phyloP scores from a whole-genome alignment of 2,329 filamentous ascomycete species.

The Orbilia brochopaga region DNA sequence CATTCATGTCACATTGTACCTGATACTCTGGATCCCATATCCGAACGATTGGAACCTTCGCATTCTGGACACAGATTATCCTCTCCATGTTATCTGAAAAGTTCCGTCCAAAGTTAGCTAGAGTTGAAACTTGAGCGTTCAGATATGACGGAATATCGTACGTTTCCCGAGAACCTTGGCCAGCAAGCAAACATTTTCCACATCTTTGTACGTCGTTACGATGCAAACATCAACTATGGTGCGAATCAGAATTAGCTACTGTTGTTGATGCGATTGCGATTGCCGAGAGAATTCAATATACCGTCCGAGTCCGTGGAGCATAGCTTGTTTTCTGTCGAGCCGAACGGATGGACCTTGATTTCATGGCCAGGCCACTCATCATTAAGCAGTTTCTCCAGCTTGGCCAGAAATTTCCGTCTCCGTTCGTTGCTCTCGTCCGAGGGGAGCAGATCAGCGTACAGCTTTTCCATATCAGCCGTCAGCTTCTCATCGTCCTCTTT shows the following conservation, averaged over 20 bases:
- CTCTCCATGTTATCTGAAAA: conserved; percentile 88
- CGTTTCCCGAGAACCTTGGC: conserved; percentile 83
- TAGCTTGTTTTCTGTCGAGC: conserved; percentile 93
- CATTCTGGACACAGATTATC: conserved; percentile 90
- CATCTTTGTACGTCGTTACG: conserved; percentile 82
- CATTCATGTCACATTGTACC: conserved; percentile 95
- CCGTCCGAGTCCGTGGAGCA: conserved; percentile 96
- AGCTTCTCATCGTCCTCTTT: conserved; percentile 76
- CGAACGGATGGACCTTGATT: conserved; percentile 91
- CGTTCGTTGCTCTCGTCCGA: conserved; percentile 78
- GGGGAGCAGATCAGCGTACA: conserved; percentile 85
- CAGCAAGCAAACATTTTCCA: conserved; percentile 89
- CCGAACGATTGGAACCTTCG: conserved; percentile 98
- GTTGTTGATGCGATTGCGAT: conserved; percentile 7
- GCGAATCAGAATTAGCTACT: conserved; percentile 15
- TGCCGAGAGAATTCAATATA: conserved; percentile 60
- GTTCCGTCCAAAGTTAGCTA: conserved; percentile 40
- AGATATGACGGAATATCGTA: conserved; percentile 57
- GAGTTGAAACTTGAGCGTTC: not conserved
- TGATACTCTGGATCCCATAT: conserved; percentile 94
- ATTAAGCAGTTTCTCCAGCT: conserved; percentile 86
- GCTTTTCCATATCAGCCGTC: conserved; percentile 79
- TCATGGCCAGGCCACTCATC: conserved; percentile 88
- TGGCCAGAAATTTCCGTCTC: conserved; percentile 76
- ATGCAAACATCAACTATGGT: conserved; percentile 91